Percentiles rank a stretch among this genome's conserved stretches.
Evolutionary conservation across 495 filamentous ascomycete species (phyloP).

Genomic region (Melanomma pulvis-pyrius): DNA sequence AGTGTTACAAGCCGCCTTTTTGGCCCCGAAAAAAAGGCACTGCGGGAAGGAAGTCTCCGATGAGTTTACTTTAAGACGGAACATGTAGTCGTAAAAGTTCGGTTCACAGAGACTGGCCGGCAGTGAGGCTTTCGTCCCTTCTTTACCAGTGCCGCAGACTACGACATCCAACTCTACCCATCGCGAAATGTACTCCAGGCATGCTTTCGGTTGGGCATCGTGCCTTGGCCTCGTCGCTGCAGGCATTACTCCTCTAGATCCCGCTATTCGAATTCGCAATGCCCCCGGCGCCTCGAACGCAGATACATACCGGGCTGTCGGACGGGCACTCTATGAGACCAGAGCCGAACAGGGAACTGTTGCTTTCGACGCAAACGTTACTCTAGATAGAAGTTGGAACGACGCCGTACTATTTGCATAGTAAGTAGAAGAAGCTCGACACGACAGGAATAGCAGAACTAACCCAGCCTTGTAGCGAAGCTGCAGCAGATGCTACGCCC

Average conservation of each 20-base stretch:
- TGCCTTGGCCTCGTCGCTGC: slow-evolving; percentile 10
- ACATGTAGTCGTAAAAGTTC: background rate
- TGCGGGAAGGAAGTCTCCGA: background rate
- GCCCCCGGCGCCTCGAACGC: slow-evolving; percentile 11
- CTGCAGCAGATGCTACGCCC: background rate
- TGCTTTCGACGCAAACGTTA: background rate
- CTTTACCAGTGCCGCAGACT: background rate
- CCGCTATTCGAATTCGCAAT: slow-evolving; percentile 3
- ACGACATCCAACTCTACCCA: background rate
- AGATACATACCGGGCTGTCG: slow-evolving; percentile 13
- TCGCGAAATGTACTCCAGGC: background rate
- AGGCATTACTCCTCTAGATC: background rate
- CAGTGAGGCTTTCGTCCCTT: background rate
- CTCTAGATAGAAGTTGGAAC: slow-evolving; percentile 24
- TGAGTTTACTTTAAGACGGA: background rate
- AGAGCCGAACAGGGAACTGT: background rate
- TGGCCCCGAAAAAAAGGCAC: background rate
- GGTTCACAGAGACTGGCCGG: background rate
- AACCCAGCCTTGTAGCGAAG: background rate
- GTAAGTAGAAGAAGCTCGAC: slow-evolving; percentile 14
- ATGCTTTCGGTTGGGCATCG: slow-evolving; percentile 1
- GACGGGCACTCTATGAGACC: slow-evolving; percentile 11
- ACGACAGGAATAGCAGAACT: background rate
- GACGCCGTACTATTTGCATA: slow-evolving; percentile 18
- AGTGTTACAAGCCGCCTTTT: background rate